These are phyloP conservation scores for Penicillium coprophilum DNA, from an alignment of 495 filamentous ascomycete species.

Conservation along the genomic window DNA sequence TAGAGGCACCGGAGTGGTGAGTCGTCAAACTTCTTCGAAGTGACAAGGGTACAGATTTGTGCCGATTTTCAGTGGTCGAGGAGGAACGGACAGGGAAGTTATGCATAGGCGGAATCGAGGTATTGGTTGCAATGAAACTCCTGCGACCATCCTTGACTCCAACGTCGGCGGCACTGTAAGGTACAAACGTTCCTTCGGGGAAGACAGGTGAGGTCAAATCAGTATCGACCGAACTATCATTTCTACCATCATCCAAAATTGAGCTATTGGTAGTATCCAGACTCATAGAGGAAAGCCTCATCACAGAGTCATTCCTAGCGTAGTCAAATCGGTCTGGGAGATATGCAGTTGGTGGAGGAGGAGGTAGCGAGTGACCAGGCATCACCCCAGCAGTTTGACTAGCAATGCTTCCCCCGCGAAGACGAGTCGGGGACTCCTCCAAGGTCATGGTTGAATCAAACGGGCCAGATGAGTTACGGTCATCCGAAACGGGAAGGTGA, in stretches of 20 bases:
- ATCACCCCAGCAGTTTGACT: constrained; percentile 41
- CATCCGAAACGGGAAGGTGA: constrained; percentile 32
- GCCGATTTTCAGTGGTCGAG: constrained; percentile 27
- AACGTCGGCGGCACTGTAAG: constrained; percentile 48
- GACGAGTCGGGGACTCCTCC: constrained; percentile 26
- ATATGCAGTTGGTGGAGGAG: constrained; percentile 45
- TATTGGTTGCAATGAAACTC: constrained; percentile 26
- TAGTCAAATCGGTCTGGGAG: constrained; percentile 38
- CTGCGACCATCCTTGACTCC: constrained; percentile 38
- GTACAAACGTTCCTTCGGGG: constrained; percentile 40
- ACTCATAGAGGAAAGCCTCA: constrained; percentile 46
- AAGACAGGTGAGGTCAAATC: constrained; percentile 36
- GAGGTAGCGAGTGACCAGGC: constrained; percentile 46
- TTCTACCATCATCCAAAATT: constrained; percentile 43
- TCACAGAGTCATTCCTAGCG: constrained; percentile 40
- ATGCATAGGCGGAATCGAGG: constrained; percentile 29
- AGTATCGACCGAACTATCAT: constrained; percentile 29
- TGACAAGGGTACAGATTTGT: constrained; percentile 25
- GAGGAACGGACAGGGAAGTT: constrained; percentile 34
- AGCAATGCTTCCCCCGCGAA: constrained; percentile 41
- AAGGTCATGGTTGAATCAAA: constrained; percentile 23
- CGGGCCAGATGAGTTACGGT: constrained; percentile 10
- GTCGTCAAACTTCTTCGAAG: constrained; percentile 43
- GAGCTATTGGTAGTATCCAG: constrained; percentile 51
- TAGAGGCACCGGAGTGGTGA: constrained; percentile 29